Evolutionary conservation across 495 filamentous ascomycete species (phyloP), one percentile per base, ranked within the genome.

Genomic region (Astrothelium macrocarpum): DNA sequence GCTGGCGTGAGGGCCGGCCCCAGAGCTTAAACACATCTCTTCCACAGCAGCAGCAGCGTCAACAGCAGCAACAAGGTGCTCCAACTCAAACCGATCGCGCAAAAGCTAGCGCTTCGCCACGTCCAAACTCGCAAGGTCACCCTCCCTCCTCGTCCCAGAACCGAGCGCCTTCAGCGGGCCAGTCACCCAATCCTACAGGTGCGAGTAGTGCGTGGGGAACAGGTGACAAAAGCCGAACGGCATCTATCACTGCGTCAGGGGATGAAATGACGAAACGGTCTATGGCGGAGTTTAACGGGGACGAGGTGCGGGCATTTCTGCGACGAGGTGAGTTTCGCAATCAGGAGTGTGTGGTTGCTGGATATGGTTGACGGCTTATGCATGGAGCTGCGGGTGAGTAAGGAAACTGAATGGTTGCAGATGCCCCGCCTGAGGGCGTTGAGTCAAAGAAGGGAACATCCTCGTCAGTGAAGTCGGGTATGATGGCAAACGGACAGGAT

Each of bases 401-500:
- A n/a, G 23, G 16, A 29, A 28, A 16, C 49, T 56, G 20, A 56
- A 3, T 2, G 26, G 3, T 2, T 29, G 25, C 20, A 56, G 49
- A 56, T 56, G 49, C 25, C 5, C 12, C 25, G 0, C n/a, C 49
- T 29, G 49, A 56, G 0, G 49, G 49, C 25, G 7, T 1, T 11
- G 49, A 56, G 49, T 4, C 16, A 20, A 56, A 56, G 49, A 56
- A 56, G 20, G 25, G 49, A 26, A 25, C 5, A 29, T 12, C 49
- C 7, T 3, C 49, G 25, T 28, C 49, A 16, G 49, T 25, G 23
- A 56, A 29, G 25, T 9, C 49, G 7, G 49, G 49, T 2, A 26
- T 29, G 0, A 60, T 60, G 59, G 59, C 4, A 31, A 60, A 43
- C 23, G 59, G 59, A 23, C 59, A 60, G 59, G 59, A 60, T 43